Percentiles rank a stretch among this genome's conserved stretches.
These are phyloP conservation scores for Thymus mandschuricus DNA, from an alignment of 257 asterid species.

Conservation along the genomic window DNA sequence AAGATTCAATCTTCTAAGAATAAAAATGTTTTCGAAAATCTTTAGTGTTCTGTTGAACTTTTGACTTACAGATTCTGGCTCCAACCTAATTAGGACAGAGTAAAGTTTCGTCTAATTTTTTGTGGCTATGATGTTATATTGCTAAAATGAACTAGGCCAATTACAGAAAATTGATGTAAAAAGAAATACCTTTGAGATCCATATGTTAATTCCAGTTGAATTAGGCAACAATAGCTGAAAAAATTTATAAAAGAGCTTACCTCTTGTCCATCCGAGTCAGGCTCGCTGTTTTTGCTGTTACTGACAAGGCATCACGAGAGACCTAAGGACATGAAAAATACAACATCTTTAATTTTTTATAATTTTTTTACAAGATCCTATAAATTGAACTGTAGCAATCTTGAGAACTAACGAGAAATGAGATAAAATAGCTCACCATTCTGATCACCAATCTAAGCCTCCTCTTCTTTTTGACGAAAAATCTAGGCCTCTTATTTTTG, in stretches of 20 bases:
- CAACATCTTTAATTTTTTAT: neutral
- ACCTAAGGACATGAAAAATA: slow-evolving; percentile 13
- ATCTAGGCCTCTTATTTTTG: too few species aligned
- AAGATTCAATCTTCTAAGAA: neutral
- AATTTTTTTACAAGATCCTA: neutral
- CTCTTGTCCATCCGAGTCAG: slow-evolving; percentile 13
- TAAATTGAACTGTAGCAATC: slow-evolving; percentile 11
- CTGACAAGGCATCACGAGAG: slow-evolving; percentile 12
- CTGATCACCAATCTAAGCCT: slow-evolving; percentile 11
- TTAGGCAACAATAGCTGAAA: slow-evolving; percentile 12
- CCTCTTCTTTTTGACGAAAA: neutral
- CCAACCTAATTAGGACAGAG: neutral
- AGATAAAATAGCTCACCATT: slow-evolving; percentile 22
- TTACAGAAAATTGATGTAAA: slow-evolving; percentile 13
- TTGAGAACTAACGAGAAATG: slow-evolving; percentile 16
- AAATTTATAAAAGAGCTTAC: slow-evolving; percentile 15
- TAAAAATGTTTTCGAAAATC: neutral
- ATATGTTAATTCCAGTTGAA: neutral
- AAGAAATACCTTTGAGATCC: slow-evolving; percentile 23
- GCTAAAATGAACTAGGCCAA: neutral
- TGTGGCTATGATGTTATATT: neutral
- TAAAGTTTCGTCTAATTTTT: neutral
- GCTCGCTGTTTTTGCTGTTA: slow-evolving; percentile 16
- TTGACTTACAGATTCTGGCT: neutral
- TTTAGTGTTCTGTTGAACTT: neutral